Percentiles rank a stretch among this genome's conserved stretches.
phyloP scores from a whole-genome alignment of 768 basidiomycete genomes.

The Termitomyces sp. region DNA sequence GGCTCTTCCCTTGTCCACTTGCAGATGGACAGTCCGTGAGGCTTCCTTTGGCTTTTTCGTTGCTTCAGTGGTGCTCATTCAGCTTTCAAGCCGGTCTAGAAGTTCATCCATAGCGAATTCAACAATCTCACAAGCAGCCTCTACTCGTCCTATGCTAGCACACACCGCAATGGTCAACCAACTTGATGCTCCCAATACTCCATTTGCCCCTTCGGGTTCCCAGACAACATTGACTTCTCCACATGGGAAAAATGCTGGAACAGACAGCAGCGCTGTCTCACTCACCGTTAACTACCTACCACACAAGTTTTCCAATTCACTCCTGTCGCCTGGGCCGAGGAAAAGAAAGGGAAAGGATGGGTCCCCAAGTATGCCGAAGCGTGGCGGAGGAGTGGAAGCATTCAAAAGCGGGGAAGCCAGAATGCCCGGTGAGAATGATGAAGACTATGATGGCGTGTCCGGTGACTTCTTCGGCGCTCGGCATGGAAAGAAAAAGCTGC shows the following conservation, averaged over 20 bases:
- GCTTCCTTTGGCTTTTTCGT: constrained; percentile 2
- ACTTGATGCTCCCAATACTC: constrained; percentile 15
- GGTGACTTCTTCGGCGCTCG: constrained; percentile 36
- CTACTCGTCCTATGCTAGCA: constrained; percentile 15
- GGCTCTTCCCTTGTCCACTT: neutral
- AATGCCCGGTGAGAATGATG: constrained; percentile 46
- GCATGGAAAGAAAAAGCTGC: constrained; percentile 34
- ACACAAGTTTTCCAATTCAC: constrained; percentile 54
- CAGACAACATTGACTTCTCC: constrained; percentile 9
- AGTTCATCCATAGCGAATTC: constrained; percentile 17
- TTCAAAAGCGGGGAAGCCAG: constrained; percentile 46
- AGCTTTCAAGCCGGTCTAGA: constrained; percentile 13
- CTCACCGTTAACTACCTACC: constrained; percentile 70
- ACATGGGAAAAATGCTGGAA: neutral
- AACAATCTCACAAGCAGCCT: constrained; percentile 15
- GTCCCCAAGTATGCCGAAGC: constrained; percentile 39
- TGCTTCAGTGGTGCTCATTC: constrained; percentile 3
- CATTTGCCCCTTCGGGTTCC: constrained; percentile 12
- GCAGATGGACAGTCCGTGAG: constrained; percentile 17
- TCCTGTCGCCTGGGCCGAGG: constrained; percentile 35
- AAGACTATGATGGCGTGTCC: constrained; percentile 47
- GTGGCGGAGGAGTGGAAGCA: constrained; percentile 68
- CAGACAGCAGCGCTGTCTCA: constrained; percentile 19
- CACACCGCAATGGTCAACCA: constrained; percentile 7
- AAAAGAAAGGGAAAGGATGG: constrained; percentile 28